phyloP scores from a whole-genome alignment of 371 early-diverging fungal species.

The Phascolomyces articulosus region DNA sequence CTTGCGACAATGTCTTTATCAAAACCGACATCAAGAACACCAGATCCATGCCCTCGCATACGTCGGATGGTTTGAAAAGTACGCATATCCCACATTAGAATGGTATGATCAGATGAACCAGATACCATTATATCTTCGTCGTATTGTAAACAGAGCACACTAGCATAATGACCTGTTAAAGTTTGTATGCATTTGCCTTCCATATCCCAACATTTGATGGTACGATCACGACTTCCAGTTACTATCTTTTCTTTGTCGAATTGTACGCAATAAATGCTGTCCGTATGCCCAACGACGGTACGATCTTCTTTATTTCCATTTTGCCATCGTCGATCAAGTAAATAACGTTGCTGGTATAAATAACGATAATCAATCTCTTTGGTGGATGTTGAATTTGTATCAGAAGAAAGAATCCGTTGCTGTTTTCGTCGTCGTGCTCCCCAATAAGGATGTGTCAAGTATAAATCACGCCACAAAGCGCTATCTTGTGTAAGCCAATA shows the following conservation, averaged over 20 bases:
- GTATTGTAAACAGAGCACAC: constrained; percentile 91
- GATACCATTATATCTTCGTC: constrained; percentile 81
- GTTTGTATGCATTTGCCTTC: constrained; percentile 70
- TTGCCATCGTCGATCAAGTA: constrained; percentile 36
- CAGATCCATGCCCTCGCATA: constrained; percentile 68
- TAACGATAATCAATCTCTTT: constrained; percentile 18
- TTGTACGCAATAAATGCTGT: constrained; percentile 95
- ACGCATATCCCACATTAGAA: constrained; percentile 86
- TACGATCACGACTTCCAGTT: constrained; percentile 92
- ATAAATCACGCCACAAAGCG: constrained; percentile 22
- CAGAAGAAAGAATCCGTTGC: background rate
- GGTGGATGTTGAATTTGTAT: too few species aligned
- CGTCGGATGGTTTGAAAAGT: constrained; percentile 28
- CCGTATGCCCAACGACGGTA: constrained; percentile 75
- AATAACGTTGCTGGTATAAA: constrained; percentile 19
- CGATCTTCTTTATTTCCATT: constrained; percentile 35
- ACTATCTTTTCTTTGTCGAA: constrained; percentile 83
- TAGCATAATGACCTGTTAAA: constrained; percentile 83
- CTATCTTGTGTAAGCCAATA: constrained; percentile 17
- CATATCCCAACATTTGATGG: constrained; percentile 74
- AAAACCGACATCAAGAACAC: constrained; percentile 84
- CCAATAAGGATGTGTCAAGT: constrained; percentile 17
- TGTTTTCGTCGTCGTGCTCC: background rate
- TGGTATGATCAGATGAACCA: constrained; percentile 89
- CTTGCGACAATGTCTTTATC: constrained; percentile 76